Conservation (phyloP, 257 asterid species). For the Marsdenia floribunda region DNA sequence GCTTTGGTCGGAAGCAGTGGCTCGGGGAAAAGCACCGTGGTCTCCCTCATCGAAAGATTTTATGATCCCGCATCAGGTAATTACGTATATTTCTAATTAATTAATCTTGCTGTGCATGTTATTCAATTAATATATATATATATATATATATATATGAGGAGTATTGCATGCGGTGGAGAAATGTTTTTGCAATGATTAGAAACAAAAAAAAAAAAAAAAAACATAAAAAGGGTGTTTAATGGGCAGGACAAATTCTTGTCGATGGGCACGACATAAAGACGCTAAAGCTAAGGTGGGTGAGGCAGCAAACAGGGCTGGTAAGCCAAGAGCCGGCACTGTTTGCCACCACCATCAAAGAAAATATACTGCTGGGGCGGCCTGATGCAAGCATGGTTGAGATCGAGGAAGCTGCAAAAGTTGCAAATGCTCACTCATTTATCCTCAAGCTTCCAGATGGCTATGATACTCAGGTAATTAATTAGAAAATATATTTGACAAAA, state of each 20-base stretch:
- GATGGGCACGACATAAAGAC: slow-evolving; percentile 76
- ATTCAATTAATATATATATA: too few species aligned
- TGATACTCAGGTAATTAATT: slow-evolving; percentile 56
- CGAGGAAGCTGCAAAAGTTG: slow-evolving; percentile 84
- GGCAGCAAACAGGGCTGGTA: slow-evolving; percentile 84
- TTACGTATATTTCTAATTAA: too few species aligned
- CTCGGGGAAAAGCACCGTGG: slow-evolving; percentile 90
- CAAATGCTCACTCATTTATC: slow-evolving; percentile 75
- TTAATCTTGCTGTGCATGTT: too few species aligned
- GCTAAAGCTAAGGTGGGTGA: slow-evolving; percentile 67
- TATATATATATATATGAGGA: too few species aligned
- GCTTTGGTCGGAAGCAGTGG: slow-evolving; percentile 94
- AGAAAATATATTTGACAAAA: slow-evolving; percentile 11
- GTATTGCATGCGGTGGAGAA: too few species aligned
- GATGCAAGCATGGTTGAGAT: slow-evolving; percentile 55
- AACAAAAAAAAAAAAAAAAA: too few species aligned
- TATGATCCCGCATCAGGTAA: slow-evolving; percentile 84
- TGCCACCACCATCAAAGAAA: slow-evolving; percentile 80
- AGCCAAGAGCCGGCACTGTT: slow-evolving; percentile 93
- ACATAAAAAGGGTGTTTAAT: slow-evolving; percentile 19
- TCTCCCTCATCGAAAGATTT: slow-evolving; percentile 85
- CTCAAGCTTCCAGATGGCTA: slow-evolving; percentile 79
- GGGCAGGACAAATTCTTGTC: slow-evolving; percentile 60
- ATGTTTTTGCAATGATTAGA: too few species aligned
- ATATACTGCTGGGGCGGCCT: slow-evolving; percentile 66